Conservation (phyloP, 768 basidiomycete species). For the Dacryopinax primogenitus region DNA sequence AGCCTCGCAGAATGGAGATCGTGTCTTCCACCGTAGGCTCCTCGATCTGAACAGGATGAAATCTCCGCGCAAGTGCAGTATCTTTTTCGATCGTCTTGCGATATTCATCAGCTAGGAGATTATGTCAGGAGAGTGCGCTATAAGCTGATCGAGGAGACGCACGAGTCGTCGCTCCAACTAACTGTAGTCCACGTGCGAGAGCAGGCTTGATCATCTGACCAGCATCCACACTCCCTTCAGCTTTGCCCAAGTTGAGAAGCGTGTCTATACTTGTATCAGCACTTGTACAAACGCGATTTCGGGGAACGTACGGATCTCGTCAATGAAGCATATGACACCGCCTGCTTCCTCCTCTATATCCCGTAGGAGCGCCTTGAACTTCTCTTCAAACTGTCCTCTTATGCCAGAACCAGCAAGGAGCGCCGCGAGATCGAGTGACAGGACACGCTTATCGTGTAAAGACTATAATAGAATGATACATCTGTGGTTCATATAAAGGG, state of each 20-base stretch:
- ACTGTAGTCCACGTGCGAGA: constrained; percentile 70
- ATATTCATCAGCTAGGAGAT: constrained; percentile 60
- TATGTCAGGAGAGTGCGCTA: not conserved
- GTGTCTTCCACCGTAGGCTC: constrained; percentile 79
- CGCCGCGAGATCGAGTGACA: constrained; percentile 70
- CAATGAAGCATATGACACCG: constrained; percentile 83
- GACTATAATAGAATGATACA: constrained; percentile 38
- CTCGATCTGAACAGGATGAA: constrained; percentile 79
- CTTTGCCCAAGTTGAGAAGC: constrained; percentile 77
- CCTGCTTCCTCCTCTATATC: constrained; percentile 62
- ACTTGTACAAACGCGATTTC: not conserved
- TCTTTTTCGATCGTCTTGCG: constrained; percentile 86
- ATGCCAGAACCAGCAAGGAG: constrained; percentile 85
- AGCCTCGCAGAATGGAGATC: constrained; percentile 64
- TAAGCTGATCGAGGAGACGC: constrained; percentile 23
- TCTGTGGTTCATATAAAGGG: not conserved
- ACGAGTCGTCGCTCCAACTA: constrained; percentile 87
- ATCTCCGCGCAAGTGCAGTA: constrained; percentile 78
- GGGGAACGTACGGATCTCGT: constrained; percentile 68
- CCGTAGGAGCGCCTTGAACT: constrained; percentile 77
- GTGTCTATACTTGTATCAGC: constrained; percentile 36
- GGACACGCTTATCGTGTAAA: constrained; percentile 72
- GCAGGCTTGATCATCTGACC: constrained; percentile 92
- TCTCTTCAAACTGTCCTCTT: constrained; percentile 85
- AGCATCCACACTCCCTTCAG: constrained; percentile 83